Percentiles rank a stretch among this genome's conserved stretches.
phyloP scores from a whole-genome alignment of 2,329 filamentous ascomycete genomes.

The Neofusicoccum sp. region DNA sequence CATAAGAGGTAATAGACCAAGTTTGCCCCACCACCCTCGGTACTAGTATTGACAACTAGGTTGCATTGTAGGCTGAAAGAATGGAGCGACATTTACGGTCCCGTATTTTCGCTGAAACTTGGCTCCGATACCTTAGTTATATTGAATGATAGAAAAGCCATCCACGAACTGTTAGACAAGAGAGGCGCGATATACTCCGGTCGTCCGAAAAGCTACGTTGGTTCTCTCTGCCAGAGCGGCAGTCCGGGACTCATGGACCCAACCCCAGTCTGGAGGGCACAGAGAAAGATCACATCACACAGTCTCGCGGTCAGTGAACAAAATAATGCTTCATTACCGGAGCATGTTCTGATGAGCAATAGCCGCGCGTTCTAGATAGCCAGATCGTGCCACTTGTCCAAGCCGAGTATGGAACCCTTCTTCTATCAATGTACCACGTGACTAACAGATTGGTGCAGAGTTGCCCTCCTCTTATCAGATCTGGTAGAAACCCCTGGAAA shows the following conservation, averaged over 20 bases:
- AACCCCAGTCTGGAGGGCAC: conserved; percentile 23
- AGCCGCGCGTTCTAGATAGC: too few relatives aligned
- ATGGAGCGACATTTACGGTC: conserved; percentile 46
- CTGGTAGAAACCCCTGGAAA: conserved; percentile 24
- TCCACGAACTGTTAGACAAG: conserved; percentile 48
- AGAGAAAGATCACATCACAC: conserved; percentile 23
- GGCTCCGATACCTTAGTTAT: conserved; percentile 42
- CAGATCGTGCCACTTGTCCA: too few relatives aligned
- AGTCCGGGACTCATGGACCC: conserved; percentile 33
- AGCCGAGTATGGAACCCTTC: neutral
- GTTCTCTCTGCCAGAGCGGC: conserved; percentile 42
- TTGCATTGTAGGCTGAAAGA: conserved; percentile 21
- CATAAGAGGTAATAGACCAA: too few relatives aligned
- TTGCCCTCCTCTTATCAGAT: conserved; percentile 19
- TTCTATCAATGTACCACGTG: neutral
- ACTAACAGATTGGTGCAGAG: conserved; percentile 2
- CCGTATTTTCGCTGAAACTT: conserved; percentile 44
- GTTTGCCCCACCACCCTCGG: too few relatives aligned
- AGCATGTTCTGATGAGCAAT: too few relatives aligned
- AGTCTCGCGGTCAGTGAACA: neutral
- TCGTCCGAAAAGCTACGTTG: conserved; percentile 43
- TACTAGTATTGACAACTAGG: too few relatives aligned
- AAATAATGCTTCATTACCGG: too few relatives aligned
- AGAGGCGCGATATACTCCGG: conserved; percentile 44
- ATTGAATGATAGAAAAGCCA: conserved; percentile 38